Conservation (phyloP, 148 eudicot genomes). For the Rheum nobile region DNA sequence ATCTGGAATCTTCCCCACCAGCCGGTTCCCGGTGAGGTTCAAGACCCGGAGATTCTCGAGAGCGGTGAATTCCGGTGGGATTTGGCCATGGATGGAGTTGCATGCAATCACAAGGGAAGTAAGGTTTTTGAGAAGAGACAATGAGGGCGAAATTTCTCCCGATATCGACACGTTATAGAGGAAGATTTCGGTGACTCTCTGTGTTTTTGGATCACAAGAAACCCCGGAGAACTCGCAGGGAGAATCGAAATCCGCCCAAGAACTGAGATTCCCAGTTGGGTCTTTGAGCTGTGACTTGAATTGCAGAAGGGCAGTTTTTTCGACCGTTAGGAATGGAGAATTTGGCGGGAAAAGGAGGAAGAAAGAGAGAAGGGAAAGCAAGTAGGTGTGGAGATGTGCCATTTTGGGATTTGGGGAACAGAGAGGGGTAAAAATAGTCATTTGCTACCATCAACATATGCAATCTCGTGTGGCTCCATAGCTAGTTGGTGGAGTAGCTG, state of each 20-base stretch:
- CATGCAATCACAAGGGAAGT: slow-evolving; percentile 38
- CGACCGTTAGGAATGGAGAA: slow-evolving; percentile 19
- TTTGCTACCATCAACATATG: background rate
- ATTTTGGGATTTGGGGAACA: background rate
- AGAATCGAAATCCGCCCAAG: slow-evolving; percentile 55
- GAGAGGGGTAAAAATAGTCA: background rate
- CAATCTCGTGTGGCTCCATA: background rate
- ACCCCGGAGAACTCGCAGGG: slow-evolving; percentile 59
- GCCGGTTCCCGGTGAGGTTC: slow-evolving; percentile 51
- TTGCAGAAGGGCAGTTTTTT: slow-evolving; percentile 54
- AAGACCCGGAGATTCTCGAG: slow-evolving; percentile 51
- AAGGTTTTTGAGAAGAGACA: slow-evolving; percentile 41
- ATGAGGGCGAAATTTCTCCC: slow-evolving; percentile 53
- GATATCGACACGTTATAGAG: slow-evolving; percentile 45
- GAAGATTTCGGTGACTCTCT: slow-evolving; percentile 35
- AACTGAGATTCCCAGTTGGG: slow-evolving; percentile 46
- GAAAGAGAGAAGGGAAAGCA: background rate
- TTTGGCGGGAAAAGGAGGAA: slow-evolving; percentile 24
- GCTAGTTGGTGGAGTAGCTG: background rate
- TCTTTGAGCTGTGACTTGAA: slow-evolving; percentile 67
- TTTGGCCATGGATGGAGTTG: slow-evolving; percentile 33
- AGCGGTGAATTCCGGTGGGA: slow-evolving; percentile 33
- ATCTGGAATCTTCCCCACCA: slow-evolving; percentile 68
- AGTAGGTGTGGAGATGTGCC: background rate
- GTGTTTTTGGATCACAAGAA: slow-evolving; percentile 49